Evolutionary conservation across 2,329 filamentous ascomycete species (phyloP), one percentile per base, ranked within the genome.

Genomic region (Alternaria angustiovoidea): DNA sequence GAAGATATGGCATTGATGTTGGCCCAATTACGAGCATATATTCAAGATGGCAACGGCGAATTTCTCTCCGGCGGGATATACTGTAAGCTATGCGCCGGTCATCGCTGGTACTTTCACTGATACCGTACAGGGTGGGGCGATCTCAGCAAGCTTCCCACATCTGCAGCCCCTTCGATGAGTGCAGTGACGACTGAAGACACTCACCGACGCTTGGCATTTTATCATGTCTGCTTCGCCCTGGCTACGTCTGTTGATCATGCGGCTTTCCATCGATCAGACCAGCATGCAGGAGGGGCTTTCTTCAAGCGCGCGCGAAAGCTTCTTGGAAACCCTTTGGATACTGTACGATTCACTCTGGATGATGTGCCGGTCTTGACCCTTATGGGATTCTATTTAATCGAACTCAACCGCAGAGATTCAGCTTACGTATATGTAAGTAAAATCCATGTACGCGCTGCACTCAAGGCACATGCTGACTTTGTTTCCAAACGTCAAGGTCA

Each of bases 361-460:
- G 71, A 74, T 22, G 71, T 74, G 1, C 66, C 70, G 7, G 67
- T 70, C 16, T 58, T 74, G 36, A 55, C 67, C 8, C 61, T 74
- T 9, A 74, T 74, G 71, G 69, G 66, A 1, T 68, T 69, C 24
- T 73, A 74, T 49, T 54, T 74, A 16, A 69, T 74, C 18, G 71
- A 74, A 41, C 62, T 72, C n/a, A 74, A 74, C 53, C 64, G 71
- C 9, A 64, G 71, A 42, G 71, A 74, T 51, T 59, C 69, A 24
- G 71, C 71, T 34, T 72, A 69, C 49, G 65, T 72, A 48, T 69
- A 73, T 59, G 66, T 70, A 7, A 67, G 67, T 46, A 44, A 20
- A 26, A n/a, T 6, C 32, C 18, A 18, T 12, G n/a, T n/a, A 22
- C 30, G n/a, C 24, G 32, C 26, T 22, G 14, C 18, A 36, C 9